These are phyloP conservation scores for Mortierella sp. DNA, from an alignment of 371 early-diverging fungal genomes.

Conservation along the genomic window DNA sequence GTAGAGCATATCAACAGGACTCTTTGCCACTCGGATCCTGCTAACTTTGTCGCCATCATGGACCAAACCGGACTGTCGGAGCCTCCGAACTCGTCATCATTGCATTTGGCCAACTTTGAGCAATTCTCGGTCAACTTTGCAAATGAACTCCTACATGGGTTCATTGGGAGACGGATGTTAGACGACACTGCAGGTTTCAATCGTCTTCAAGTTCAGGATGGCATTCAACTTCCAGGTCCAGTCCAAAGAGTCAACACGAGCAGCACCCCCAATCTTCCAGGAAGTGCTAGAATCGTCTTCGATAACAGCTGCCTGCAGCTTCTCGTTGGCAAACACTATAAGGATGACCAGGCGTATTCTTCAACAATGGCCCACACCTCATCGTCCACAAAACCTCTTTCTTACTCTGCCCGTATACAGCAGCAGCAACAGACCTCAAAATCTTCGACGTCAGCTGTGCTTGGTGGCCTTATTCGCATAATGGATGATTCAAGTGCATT, in stretches of 20 bases:
- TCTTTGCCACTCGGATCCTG: constrained; percentile 72
- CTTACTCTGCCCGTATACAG: constrained; percentile 19
- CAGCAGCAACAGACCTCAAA: constrained; percentile 5
- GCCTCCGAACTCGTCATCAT: constrained; percentile 45
- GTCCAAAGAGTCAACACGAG: constrained; percentile 41
- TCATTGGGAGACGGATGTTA: constrained; percentile 76
- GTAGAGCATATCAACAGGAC: constrained; percentile 89
- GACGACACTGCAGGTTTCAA: constrained; percentile 64
- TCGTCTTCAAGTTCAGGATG: constrained; percentile 67
- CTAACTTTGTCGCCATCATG: constrained; percentile 78
- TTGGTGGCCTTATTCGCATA: constrained; percentile 65
- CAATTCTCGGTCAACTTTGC: constrained; percentile 84
- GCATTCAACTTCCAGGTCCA: constrained; percentile 57
- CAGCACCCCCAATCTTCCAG: constrained; percentile 10
- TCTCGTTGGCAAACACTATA: constrained; percentile 55
- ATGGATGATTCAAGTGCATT: constrained; percentile 64
- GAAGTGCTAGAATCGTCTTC: constrained; percentile 4
- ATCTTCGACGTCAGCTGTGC: constrained; percentile 14
- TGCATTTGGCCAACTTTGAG: constrained; percentile 67
- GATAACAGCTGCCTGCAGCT: constrained; percentile 67
- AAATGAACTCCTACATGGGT: constrained; percentile 84
- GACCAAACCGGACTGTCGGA: constrained; percentile 72
- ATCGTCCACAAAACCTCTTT: constrained; percentile 3
- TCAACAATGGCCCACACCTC: background rate
- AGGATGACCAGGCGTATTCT: constrained; percentile 32